Evolutionary conservation across 495 filamentous ascomycete genomes (phyloP), one percentile per base, ranked within the genome.

Genomic region (Xylaria telfairii): DNA sequence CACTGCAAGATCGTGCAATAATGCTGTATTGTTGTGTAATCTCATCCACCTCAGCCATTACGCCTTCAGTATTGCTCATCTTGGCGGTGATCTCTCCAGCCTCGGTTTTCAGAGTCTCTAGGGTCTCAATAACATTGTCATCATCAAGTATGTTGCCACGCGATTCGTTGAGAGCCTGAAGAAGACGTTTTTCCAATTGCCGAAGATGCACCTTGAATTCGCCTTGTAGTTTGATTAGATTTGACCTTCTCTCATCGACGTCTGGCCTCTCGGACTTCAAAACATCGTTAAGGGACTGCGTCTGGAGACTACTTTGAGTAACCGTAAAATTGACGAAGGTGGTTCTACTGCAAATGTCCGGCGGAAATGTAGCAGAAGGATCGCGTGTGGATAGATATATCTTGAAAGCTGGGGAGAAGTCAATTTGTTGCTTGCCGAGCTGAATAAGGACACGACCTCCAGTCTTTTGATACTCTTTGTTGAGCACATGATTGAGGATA

Each of bases 271-370:
- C 96, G 51, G 93, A 96, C 78, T 98, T 98, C 75, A 99, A 85
- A 26, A 98, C 95, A 68, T 98, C 93, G 72, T 97, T 97, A 71
- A 99, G 85, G 3, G 95, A 97, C 83, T 98, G 96, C 13, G 96
- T 98, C 80, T 97, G 95, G 77, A 99, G 86, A 85, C 95, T 98
- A 87, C 96, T 98, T 79, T 98, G 95, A 9, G 96, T 99, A 66
- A 99, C 94, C 2, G 96, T 98, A 76, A 99, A 99, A 80, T 99
- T 99, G 86, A 99, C 96, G 81, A 99, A 96, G 0, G 96, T 99
- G 15, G 96, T 98, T 68, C 96, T 89, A 86, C 93, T 96, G 89
- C 96, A 99, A 59, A 99, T 92, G 82, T 99, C 96, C 4, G 96
- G 96, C n/a, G 96, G 90, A 81, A 99, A 99, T 10, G 90, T 91